A percentile compares a stretch with the other conserved stretches of the same genome.
Evolutionary conservation across 192 early-diverging fungal species (phyloP).

Genomic region (Chytriomyces sp.): DNA sequence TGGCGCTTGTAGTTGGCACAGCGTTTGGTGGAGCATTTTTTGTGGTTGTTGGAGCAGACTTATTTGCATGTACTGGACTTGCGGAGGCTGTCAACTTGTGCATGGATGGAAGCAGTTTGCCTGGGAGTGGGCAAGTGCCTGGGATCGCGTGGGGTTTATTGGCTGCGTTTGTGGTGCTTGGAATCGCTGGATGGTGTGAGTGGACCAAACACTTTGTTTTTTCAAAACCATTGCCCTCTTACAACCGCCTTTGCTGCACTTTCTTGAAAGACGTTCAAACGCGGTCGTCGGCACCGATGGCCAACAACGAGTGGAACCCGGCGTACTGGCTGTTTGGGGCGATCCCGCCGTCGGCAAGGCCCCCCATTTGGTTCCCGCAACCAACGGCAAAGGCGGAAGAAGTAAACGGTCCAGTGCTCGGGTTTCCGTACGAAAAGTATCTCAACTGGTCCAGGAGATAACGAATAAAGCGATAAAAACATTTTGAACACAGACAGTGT

Average conservation of each 20-base stretch:
- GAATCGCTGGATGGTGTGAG: constrained; percentile 36
- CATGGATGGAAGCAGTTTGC: constrained; percentile 4
- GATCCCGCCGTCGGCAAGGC: constrained; percentile 6
- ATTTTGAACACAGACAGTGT: not conserved
- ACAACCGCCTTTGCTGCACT: not conserved
- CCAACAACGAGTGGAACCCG: constrained; percentile 35
- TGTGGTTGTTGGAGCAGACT: constrained; percentile 18
- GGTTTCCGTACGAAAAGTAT: not conserved
- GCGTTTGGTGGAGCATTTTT: constrained; percentile 30
- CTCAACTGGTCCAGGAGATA: not conserved
- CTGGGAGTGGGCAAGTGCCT: constrained; percentile 15
- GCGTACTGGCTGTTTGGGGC: constrained; percentile 35
- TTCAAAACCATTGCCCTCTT: not conserved
- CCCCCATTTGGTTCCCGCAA: constrained; percentile 23
- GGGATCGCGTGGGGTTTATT: constrained; percentile 31
- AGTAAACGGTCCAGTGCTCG: not conserved
- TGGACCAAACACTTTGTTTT: constrained; percentile 6
- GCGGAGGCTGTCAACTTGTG: constrained; percentile 15
- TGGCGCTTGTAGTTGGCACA: constrained; percentile 27
- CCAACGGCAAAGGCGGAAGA: constrained; percentile 22
- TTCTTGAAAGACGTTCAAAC: constrained; percentile 26
- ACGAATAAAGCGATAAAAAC: not conserved
- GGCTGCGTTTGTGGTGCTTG: constrained; percentile 28
- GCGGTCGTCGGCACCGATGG: constrained; percentile 12
- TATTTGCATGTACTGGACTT: constrained; percentile 34